Conservation (phyloP, 306 rosid species). For the Myrica gale region DNA sequence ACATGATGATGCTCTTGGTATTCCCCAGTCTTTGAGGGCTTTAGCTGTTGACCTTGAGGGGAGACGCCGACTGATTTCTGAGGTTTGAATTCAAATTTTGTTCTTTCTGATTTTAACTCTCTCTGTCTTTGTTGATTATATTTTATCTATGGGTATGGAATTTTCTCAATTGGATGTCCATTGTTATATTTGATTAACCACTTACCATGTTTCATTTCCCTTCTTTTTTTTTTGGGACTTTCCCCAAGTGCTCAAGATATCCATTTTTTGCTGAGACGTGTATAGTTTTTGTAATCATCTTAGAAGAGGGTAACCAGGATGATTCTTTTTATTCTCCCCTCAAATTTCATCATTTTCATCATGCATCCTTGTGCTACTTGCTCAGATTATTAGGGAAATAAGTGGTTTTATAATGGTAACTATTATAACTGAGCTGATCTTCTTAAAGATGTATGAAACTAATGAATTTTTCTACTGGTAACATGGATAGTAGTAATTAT, state of each 20-base stretch:
- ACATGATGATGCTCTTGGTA: constrained; percentile 49
- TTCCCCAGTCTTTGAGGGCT: constrained; percentile 54
- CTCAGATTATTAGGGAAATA: neutral
- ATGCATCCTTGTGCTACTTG: neutral
- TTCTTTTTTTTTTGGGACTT: neutral
- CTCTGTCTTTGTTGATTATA: constrained; percentile 8
- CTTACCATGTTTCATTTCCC: neutral
- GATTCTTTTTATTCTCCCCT: neutral
- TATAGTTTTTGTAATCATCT: neutral
- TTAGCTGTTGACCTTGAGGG: constrained; percentile 74
- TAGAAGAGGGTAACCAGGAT: neutral
- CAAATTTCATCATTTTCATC: neutral
- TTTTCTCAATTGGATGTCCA: neutral
- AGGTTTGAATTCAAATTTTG: constrained; percentile 45
- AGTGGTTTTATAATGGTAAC: no score
- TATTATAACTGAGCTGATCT: no score
- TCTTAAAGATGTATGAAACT: no score
- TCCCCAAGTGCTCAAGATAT: neutral
- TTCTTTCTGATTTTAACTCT: constrained; percentile 17
- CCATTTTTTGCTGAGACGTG: no score
- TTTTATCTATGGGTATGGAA: constrained; percentile 18
- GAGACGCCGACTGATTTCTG: constrained; percentile 75
- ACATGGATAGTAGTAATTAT: no score
- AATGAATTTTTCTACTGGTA: no score
- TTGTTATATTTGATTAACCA: neutral